A percentile compares a stretch with the other conserved stretches of the same genome.
Evolutionary conservation across 768 basidiomycete species (phyloP).

Genomic region (Mycena latifolia): DNA sequence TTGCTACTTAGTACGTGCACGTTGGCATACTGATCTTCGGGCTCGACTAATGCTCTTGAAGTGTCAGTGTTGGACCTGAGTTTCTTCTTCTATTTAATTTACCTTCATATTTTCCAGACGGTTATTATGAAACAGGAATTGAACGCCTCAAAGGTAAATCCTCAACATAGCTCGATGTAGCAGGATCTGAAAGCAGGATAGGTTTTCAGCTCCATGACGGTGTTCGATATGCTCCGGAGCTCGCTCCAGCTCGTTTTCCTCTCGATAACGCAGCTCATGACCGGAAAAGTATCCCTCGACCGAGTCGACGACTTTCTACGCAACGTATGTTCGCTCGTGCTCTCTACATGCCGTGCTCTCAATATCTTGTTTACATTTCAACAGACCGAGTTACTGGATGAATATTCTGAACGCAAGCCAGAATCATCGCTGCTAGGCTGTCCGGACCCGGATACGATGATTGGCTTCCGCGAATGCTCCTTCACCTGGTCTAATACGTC

Average conservation of each 20-base stretch:
- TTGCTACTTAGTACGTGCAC: constrained; percentile 69
- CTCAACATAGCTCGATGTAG: no score
- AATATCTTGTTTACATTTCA: not conserved
- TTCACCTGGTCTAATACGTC: constrained; percentile 66
- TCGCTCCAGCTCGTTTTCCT: constrained; percentile 56
- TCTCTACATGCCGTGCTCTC: constrained; percentile 33
- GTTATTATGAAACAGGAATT: constrained; percentile 55
- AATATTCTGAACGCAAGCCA: constrained; percentile 44
- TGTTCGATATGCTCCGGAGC: constrained; percentile 73
- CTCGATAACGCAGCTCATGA: constrained; percentile 40
- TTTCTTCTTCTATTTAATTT: constrained; percentile 1
- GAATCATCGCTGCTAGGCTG: constrained; percentile 11
- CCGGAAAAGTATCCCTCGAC: constrained; percentile 74
- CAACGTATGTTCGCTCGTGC: constrained; percentile 43
- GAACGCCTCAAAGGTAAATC: constrained; percentile 51
- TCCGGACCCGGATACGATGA: constrained; percentile 38
- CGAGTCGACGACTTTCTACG: constrained; percentile 59
- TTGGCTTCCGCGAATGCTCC: constrained; percentile 60
- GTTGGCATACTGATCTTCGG: not conserved
- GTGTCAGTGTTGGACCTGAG: not conserved
- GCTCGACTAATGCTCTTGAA: not conserved
- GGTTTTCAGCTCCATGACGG: constrained; percentile 64
- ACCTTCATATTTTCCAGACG: constrained; percentile 41
- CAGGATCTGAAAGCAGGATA: not conserved
- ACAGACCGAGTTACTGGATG: constrained; percentile 64